Evolutionary conservation across 768 basidiomycete species (phyloP), one percentile per base, ranked within the genome.

Genomic region (Phaeolepiota aurea): DNA sequence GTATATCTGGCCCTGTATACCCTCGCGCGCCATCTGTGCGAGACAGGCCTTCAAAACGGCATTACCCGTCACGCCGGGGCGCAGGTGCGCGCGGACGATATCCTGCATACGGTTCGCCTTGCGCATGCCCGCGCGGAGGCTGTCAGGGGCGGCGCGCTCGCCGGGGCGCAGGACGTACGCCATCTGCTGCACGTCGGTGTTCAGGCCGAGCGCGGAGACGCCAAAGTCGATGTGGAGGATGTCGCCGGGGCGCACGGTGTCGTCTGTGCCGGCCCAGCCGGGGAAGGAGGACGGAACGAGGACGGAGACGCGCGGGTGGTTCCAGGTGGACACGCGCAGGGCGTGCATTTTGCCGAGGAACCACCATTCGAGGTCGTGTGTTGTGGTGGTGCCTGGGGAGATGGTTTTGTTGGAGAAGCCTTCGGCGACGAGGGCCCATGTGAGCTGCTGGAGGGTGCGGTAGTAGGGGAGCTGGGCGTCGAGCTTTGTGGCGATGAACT

Each of bases 181-280:
- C 60, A 76, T 63, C 44, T 76, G 74, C 46, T 76, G 75, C 0
- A 71, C 71, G 48, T 77, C 75, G 20, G 73, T 77, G 47, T 74
- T 72, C 57, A 77, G 51, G 20, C 68, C 66, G 65, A 76, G 67
- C 4, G 71, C 71, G 18, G 67, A 69, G 42, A 77, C 70, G 1
- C 75, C 73, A 48, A 72, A 74, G 50, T 76, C 72, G 39, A 72
- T 71, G 49, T 76, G 74, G 14, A 77, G 57, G 45, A 75, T 59
- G 50, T 76, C 71, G 34, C 72, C 71, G 52, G 63, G 63, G 20
- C 61, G 61, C 45, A 71, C 72, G 31, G 61, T 54, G 45, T 61
- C 56, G 16, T 58, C 52, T 4, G 63, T 64, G 12, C 64, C 69
- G 32, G 55, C 54, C 65, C 68, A 68, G 15, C 65, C 61, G 38